Evolutionary conservation across 805 yeast species (phyloP), one percentile per base, ranked within the genome.

Genomic region (Ogataea corticis): DNA sequence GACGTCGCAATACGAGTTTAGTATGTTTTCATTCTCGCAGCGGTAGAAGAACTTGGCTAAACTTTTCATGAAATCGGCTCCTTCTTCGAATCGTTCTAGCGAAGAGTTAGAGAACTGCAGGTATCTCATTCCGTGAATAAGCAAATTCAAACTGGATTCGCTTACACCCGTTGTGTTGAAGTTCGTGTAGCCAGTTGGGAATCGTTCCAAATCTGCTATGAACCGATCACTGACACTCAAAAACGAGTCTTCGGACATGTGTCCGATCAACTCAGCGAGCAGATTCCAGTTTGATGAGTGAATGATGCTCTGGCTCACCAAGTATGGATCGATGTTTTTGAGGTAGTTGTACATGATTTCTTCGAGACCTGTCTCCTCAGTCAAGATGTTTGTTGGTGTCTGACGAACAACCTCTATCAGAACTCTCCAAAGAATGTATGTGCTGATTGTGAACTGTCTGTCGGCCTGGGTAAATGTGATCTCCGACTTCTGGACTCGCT

Each of bases 211-310:
- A 57, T 92, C 97, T 0, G 96, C 95, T 42, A 94, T 86, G 59
- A 94, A 94, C 45, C 96, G 70, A 62, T 94, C 99, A 59, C 96
- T 87, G 1, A 94, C 98, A 45, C 90, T 83, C 11, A 88, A 62
- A 54, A 94, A 90, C 42, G 95, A 75, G 51, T 82, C 82, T 36
- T 80, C 85, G 0, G 96, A 87, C 96, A 95, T 90, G 52, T 82
- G 83, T 1, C 99, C 99, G 33, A 95, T 67, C 6, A 94, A 70
- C 50, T 86, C 87, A 0, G 98, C 96, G 64, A 94, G 83, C 29
- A 91, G 74, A 57, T 87, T 85, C 98, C 98, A 94, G 62, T 94
- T 94, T 0, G 97, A 89, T 7, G 94, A 83, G 46, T 96, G 77
- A 2, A 92, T 87, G 18, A 82, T 70, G 36, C 88, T 83, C 2